phyloP scores from a whole-genome alignment of 2,329 filamentous ascomycete species.

The Penicillium sumatraense region DNA sequence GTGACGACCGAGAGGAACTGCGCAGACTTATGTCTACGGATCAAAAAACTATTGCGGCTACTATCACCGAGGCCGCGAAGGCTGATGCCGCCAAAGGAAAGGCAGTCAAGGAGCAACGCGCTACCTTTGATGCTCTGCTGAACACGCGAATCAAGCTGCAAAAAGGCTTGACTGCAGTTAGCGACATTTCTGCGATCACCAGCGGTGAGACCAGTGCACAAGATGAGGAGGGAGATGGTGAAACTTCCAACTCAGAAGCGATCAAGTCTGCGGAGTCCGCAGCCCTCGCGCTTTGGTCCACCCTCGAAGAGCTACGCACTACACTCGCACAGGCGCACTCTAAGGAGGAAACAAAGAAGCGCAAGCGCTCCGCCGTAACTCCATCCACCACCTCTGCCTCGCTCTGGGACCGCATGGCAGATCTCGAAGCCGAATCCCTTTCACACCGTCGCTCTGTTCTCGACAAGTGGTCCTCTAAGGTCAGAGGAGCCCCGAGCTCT shows the following conservation, averaged over 20 bases:
- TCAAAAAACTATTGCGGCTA: constrained; percentile 68
- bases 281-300: constrained; percentile 82
- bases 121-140: constrained; percentile 83
- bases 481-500: constrained; percentile 59
- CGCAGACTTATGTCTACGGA: constrained; percentile 70
- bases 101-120: constrained; percentile 84
- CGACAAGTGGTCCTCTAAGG: constrained; percentile 89
- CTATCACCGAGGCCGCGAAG: constrained; percentile 68
- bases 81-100: constrained; percentile 82
- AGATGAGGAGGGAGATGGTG: constrained; percentile 36
- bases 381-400: constrained; percentile 60
- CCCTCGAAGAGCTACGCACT: constrained; percentile 55
- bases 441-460: constrained; percentile 72
- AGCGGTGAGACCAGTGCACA: constrained; percentile 49
- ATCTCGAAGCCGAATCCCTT: constrained; percentile 64
- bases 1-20: constrained; percentile 61
- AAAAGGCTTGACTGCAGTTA: constrained; percentile 82
- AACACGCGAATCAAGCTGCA: constrained; percentile 92
- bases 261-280: constrained; percentile 83
- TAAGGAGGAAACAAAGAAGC: constrained; percentile 40
- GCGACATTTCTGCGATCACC: constrained; percentile 65
- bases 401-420: constrained; percentile 74
- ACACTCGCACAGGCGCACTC: constrained; percentile 44
- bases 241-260: constrained; percentile 43
- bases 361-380: constrained; percentile 59